Evolutionary conservation across 129 eudicot genomes (phyloP).

Genomic region (Saussurea involucrata): DNA sequence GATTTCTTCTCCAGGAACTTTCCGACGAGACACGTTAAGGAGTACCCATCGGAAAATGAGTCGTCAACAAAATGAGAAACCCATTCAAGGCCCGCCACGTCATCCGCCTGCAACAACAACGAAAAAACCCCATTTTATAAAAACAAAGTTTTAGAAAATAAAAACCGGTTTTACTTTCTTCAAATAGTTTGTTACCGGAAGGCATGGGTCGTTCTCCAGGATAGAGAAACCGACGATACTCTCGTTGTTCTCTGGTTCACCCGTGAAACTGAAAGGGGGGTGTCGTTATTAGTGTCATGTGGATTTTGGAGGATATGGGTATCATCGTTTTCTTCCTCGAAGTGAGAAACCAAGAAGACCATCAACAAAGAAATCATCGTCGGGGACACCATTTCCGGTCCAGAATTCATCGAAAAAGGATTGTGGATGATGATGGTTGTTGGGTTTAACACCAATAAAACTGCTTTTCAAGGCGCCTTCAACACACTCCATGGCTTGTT

Average conservation of each 20-base stretch:
- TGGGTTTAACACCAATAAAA: slow-evolving; percentile 23
- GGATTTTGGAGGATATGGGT: slow-evolving; percentile 11
- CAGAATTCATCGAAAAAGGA: slow-evolving; percentile 32
- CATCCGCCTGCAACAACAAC: slow-evolving; percentile 53
- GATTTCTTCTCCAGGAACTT: slow-evolving; percentile 30
- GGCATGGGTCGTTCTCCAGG: slow-evolving; percentile 44
- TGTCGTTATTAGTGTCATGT: slow-evolving; percentile 4
- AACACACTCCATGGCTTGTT: slow-evolving; percentile 54
- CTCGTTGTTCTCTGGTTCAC: neutral
- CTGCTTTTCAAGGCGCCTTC: slow-evolving; percentile 50
- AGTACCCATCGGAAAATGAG: slow-evolving; percentile 54
- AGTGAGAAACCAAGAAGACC: slow-evolving; percentile 71
- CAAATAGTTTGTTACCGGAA: slow-evolving; percentile 41
- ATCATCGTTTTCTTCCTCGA: slow-evolving; percentile 33
- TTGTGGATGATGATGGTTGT: slow-evolving; percentile 18
- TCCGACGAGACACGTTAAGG: slow-evolving; percentile 40
- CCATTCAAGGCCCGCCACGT: slow-evolving; percentile 83
- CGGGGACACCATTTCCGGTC: slow-evolving; percentile 26
- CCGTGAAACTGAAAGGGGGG: slow-evolving; percentile 16
- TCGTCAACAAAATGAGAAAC: slow-evolving; percentile 83
- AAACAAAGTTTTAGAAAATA: neutral
- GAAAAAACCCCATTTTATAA: neutral
- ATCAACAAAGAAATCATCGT: slow-evolving; percentile 68
- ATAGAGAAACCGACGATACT: slow-evolving; percentile 18
- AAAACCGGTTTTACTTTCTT: no score